A percentile compares a stretch with the other conserved stretches of the same genome.
Evolutionary conservation across 768 basidiomycete species (phyloP).

Genomic region (Kondoa subrosea): DNA sequence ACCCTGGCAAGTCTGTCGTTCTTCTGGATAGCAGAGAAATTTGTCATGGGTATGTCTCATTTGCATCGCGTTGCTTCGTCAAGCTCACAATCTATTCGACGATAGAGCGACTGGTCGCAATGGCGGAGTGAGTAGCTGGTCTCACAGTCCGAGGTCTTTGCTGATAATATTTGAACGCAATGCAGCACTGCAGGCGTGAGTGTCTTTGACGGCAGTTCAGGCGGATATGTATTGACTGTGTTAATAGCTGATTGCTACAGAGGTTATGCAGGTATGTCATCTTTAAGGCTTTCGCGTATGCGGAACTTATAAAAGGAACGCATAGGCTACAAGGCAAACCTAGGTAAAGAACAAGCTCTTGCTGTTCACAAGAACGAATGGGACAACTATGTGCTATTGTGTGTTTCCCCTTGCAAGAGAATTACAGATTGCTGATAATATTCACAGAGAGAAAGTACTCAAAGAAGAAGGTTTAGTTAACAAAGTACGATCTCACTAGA

Average conservation of each 20-base stretch:
- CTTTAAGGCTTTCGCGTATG: not conserved
- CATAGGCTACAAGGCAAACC: not conserved
- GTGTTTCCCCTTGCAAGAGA: no score
- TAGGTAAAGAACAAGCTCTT: not conserved
- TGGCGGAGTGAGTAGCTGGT: not conserved
- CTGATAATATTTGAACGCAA: not conserved
- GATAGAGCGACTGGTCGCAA: no score
- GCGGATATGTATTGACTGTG: not conserved
- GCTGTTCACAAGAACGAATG: not conserved
- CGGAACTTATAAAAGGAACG: not conserved
- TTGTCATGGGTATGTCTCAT: no score
- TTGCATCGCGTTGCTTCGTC: no score
- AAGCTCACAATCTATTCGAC: no score
- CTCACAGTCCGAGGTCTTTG: not conserved
- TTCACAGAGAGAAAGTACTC: no score
- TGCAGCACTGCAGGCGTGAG: not conserved
- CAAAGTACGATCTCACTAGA: not conserved
- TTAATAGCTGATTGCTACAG: no score
- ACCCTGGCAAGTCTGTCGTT: not conserved
- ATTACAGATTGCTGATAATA: not conserved
- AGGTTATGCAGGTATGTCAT: not conserved
- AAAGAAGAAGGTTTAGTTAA: not conserved
- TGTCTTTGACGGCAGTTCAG: not conserved
- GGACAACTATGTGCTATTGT: no score
- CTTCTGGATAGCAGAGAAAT: not conserved